Evolutionary conservation across 139 green algal genomes (phyloP), one percentile per base, ranked within the genome.

Genomic region (Micromonas commoda): DNA sequence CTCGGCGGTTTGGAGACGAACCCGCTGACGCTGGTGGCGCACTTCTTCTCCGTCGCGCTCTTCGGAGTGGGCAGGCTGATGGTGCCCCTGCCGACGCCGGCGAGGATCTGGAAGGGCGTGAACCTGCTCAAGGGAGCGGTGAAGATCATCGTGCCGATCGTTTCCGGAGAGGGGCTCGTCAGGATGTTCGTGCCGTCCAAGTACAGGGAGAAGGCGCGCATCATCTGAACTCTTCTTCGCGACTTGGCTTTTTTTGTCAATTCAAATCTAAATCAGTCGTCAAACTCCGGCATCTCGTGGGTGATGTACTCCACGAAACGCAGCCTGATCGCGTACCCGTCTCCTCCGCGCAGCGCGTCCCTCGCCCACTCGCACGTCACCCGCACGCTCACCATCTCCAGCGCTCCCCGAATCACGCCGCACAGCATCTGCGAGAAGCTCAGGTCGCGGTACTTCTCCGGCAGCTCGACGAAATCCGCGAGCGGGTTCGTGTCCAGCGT

Each of bases 41-140:
- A 99, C 87, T 98, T 98, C 83, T 98, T 98, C 85, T 91, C 90
- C 81, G 94, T 96, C 34, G 92, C 93, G 1, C 67, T 97, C 21
- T 97, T 88, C 72, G 93, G 92, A 28, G 85, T 97, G 19, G 91
- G 91, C 2, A 85, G 93, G 9, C 87, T 98, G 76, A 83, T 97
- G 60, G 52, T 87, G 37, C 93, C 93, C 13, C 75, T 92, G 0
- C 93, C 93, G 60, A 96, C 88, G 3, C 80, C 94, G 37, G 77
- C 60, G 21, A 31, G 69, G 60, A 72, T 90, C 19, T 87, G 77
- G 79, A 84, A 88, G 39, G 82, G 84, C 0, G 45, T 72, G 20
- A 71, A 81, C 32, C 64, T 88, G 21, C 57, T 88, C 19, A 73
- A 31, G 75, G 82, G 84, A 29, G 84, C 84, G n/a, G n/a, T 21